phyloP scores from a whole-genome alignment of 495 filamentous ascomycete species.

The Aspergillus indologenus region DNA sequence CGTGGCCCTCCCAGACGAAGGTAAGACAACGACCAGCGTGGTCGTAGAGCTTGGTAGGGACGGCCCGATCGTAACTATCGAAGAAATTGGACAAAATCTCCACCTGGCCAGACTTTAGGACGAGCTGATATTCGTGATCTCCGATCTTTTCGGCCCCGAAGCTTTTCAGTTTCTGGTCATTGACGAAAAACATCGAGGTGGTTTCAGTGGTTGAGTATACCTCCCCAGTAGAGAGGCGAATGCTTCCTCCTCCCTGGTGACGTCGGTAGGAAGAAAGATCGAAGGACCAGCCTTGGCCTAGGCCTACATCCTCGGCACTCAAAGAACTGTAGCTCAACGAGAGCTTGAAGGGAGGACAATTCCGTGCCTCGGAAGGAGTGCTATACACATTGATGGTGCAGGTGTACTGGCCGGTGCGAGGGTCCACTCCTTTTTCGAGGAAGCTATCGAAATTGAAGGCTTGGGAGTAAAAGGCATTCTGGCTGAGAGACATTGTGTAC shows the following conservation, averaged over 20 bases:
- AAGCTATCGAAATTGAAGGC: constrained; percentile 8
- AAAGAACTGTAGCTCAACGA: constrained; percentile 7
- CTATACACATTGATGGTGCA: constrained; percentile 8
- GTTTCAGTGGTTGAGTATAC: too few relatives aligned
- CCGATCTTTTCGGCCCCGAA: too few relatives aligned
- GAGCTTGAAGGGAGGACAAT: constrained; percentile 9
- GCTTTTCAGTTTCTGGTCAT: constrained; percentile 14
- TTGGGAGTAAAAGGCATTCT: constrained; percentile 7
- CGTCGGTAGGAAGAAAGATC: constrained; percentile 8
- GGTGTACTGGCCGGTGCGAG: constrained; percentile 14
- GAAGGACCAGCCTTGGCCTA: constrained; percentile 12
- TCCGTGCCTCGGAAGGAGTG: constrained; percentile 1
- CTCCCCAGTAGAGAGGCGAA: too few relatives aligned
- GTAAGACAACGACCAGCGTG: constrained; percentile 6
- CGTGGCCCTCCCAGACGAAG: background rate
- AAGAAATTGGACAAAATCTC: constrained; percentile 5
- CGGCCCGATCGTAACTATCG: background rate
- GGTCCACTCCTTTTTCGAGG: constrained; percentile 13
- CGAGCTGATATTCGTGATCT: too few relatives aligned
- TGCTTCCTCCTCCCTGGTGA: too few relatives aligned
- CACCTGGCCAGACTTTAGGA: constrained; percentile 3
- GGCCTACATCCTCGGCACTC: background rate
- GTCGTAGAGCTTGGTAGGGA: constrained; percentile 1
- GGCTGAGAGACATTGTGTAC: too few relatives aligned
- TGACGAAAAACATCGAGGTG: background rate